Evolutionary conservation across 2,329 filamentous ascomycete genomes (phyloP).

Genomic region (Xylaria sp.): DNA sequence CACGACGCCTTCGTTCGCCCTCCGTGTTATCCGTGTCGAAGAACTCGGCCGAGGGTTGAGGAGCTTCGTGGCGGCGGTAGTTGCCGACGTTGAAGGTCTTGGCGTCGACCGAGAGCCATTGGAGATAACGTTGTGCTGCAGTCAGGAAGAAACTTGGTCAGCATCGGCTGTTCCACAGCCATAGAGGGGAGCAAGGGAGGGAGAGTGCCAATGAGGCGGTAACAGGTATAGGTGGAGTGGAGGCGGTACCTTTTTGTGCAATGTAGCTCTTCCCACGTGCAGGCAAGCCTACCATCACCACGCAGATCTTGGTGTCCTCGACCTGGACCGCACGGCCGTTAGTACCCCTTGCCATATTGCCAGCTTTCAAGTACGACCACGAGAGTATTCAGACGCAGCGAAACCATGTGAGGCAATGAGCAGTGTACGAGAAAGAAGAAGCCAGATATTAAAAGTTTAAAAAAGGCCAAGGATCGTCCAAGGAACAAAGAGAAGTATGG

Average conservation of each 20-base stretch:
- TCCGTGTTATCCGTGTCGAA: constrained; percentile 90
- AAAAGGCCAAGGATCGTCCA: constrained; percentile 1
- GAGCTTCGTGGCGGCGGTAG: constrained; percentile 87
- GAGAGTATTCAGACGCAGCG: constrained; percentile 7
- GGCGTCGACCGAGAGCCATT: constrained; percentile 93
- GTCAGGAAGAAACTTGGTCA: constrained; percentile 24
- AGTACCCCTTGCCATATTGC: constrained; percentile 44
- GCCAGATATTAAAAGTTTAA: constrained; percentile 10
- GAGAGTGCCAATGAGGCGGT: not conserved
- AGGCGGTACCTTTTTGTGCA: constrained; percentile 80
- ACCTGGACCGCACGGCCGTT: constrained; percentile 79
- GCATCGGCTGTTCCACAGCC: constrained; percentile 10
- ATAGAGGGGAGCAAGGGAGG: not conserved
- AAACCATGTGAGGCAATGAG: constrained; percentile 31
- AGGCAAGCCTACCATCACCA: constrained; percentile 97
- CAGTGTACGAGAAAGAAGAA: constrained; percentile 3
- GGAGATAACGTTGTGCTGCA: constrained; percentile 86
- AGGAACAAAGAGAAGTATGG: constrained; percentile 8
- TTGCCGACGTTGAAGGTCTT: constrained; percentile 97
- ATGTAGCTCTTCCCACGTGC: constrained; percentile 97
- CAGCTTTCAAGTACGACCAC: constrained; percentile 22
- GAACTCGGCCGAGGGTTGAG: constrained; percentile 90
- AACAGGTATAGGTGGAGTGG: not conserved
- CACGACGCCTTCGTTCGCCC: constrained; percentile 84
- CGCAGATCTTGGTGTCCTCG: constrained; percentile 94